Evolutionary conservation across 1,284 basidiomycete species (phyloP), one percentile per base, ranked within the genome.

Genomic region (Mycena sp.): DNA sequence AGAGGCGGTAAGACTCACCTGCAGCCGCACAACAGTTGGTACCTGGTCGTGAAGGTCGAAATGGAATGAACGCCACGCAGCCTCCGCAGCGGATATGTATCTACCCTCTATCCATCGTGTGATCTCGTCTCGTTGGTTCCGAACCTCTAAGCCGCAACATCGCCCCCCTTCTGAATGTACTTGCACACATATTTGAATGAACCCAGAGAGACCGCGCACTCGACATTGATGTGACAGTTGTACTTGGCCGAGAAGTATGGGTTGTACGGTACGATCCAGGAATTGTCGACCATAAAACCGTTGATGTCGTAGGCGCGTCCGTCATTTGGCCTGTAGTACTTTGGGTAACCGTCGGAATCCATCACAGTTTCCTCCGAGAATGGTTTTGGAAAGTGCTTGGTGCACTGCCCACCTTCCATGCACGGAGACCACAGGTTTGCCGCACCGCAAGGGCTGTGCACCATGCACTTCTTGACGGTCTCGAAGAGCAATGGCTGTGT

Each of bases 161-260:
- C 79, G 30, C 58, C 43, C 3, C 81, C 80, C 61, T 82, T 82
- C 66, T 77, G 73, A 21, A 80, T 73, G 59, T 83, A 83, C 63
- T 83, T 83, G 70, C 72, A 71, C 9, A 79, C 66, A 56, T 82
- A 82, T 63, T 82, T 81, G 45, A 78, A 58, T 0, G 78, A 62
- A 6, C 50, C 48, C 16, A 80, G 54, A 0, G 71, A 71, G 4
- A 69, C 62, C 6, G 64, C 68, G 30, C 72, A 70, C 58, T 83
- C 79, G 0, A 73, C 61, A 63, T 73, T 74, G 52, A 72, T 70
- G 25, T 84, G 81, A 56, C 80, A 81, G 32, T 75, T 52, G 51
- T 74, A 83, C n/a, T 72, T 72, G 14, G 66, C 64, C 10, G 67
- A 61, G 6, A 81, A 65, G 37, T 69, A 74, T 5, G 73, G 74